Evolutionary conservation across 805 yeast species (phyloP).

Genomic region (Saccharomycopsis fodiens): DNA sequence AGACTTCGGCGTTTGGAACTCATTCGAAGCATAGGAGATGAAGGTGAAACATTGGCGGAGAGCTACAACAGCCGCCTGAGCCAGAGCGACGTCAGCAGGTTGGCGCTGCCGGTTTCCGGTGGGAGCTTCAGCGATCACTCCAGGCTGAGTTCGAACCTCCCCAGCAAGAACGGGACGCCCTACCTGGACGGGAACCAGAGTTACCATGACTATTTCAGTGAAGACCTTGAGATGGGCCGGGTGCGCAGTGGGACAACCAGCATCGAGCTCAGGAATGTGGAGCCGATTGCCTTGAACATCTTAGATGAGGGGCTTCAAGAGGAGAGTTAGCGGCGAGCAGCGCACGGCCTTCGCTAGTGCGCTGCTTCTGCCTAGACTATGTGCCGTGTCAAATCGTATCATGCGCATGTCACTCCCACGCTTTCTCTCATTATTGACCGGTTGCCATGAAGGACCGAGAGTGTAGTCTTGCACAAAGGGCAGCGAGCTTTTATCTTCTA

Average conservation of each 20-base stretch:
- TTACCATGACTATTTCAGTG: constrained; percentile 10
- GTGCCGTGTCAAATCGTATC: too few species aligned
- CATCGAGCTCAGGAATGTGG: constrained; percentile 20
- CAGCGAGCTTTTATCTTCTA: neutral
- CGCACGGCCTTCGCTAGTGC: too few species aligned
- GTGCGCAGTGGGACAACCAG: constrained; percentile 15
- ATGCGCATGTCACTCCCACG: too few species aligned
- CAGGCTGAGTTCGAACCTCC: constrained; percentile 1
- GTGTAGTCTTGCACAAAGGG: neutral
- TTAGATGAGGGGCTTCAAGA: neutral
- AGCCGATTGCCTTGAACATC: constrained; percentile 18
- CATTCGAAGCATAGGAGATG: constrained; percentile 19
- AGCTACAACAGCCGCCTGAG: constrained; percentile 9
- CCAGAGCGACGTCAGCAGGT: constrained; percentile 2
- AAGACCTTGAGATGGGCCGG: constrained; percentile 14
- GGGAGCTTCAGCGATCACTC: neutral
- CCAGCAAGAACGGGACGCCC: constrained; percentile 9
- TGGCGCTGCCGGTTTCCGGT: neutral
- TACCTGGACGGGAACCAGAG: constrained; percentile 2
- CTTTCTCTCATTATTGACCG: too few species aligned
- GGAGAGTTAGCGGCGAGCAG: too few species aligned
- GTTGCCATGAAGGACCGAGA: too few species aligned
- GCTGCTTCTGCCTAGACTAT: too few species aligned
- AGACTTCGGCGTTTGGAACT: constrained; percentile 13
- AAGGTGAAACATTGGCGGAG: constrained; percentile 18